phyloP scores from a whole-genome alignment of 192 early-diverging fungal genomes.

The Backusella psychrophila region DNA sequence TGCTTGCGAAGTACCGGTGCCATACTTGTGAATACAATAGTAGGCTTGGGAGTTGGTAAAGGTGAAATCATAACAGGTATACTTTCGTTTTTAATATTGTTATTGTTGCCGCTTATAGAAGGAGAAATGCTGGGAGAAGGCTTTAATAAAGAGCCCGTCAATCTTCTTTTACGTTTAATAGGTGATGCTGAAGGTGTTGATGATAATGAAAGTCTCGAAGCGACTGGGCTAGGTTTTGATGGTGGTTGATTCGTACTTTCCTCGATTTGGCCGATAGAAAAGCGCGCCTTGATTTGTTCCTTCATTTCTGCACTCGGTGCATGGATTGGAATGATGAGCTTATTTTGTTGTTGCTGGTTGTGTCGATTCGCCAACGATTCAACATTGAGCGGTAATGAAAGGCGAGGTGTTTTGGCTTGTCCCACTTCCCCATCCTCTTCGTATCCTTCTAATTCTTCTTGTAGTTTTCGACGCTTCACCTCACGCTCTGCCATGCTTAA shows the following conservation, averaged over 20 bases:
- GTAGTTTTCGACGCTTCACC: background rate
- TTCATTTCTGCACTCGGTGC: background rate
- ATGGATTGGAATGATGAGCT: background rate
- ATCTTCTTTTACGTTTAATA: slow-evolving; percentile 18
- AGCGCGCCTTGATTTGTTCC: slow-evolving; percentile 20
- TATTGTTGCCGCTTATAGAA: background rate
- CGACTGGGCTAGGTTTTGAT: background rate
- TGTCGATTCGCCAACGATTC: background rate
- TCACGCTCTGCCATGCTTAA: background rate
- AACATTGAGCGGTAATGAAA: background rate
- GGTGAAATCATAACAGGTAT: background rate
- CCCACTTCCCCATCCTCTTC: background rate
- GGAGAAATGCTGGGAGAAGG: background rate
- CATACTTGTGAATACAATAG: slow-evolving; percentile 14
- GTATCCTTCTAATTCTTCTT: background rate
- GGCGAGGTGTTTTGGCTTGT: background rate
- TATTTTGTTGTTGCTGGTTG: background rate
- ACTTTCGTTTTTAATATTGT: background rate
- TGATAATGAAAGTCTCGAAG: background rate
- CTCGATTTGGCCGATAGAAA: slow-evolving; percentile 9
- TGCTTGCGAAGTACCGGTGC: background rate
- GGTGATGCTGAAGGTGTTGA: background rate
- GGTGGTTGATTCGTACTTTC: background rate
- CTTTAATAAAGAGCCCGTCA: background rate
- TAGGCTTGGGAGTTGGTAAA: background rate